Evolutionary conservation across 2,329 filamentous ascomycete species (phyloP).

Genomic region (Leptographium procerum): DNA sequence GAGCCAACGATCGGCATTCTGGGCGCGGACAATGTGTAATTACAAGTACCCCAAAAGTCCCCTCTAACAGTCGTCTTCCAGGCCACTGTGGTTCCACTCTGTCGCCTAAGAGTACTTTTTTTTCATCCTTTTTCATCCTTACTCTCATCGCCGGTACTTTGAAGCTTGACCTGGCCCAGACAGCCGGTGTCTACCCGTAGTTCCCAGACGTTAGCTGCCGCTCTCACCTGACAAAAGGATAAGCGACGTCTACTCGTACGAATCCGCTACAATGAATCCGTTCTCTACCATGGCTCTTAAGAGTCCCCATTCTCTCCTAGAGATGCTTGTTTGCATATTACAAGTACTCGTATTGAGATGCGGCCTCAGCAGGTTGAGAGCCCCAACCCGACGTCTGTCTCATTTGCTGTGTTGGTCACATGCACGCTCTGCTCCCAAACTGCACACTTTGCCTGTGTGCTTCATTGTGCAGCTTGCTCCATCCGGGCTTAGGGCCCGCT

Average conservation of each 20-base stretch:
- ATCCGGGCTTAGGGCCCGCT: not conserved
- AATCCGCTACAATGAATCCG: not conserved
- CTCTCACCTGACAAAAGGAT: not conserved
- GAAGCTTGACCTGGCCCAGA: too few relatives aligned
- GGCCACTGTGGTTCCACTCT: not conserved
- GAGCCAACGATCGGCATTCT: not conserved
- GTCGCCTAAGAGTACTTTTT: not conserved
- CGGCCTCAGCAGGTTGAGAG: not conserved
- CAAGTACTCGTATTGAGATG: not conserved
- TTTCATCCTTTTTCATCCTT: not conserved
- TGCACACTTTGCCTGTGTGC: not conserved
- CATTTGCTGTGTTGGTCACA: not conserved
- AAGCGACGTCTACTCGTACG: not conserved
- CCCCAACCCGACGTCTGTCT: too few relatives aligned
- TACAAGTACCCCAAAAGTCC: not conserved
- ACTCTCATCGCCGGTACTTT: not conserved
- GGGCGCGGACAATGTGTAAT: not conserved
- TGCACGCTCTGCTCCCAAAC: not conserved
- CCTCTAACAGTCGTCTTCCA: not conserved
- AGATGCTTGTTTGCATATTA: too few relatives aligned
- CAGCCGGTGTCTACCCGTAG: not conserved
- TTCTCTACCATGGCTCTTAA: not conserved
- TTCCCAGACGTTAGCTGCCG: not conserved
- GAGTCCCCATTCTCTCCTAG: too few relatives aligned
- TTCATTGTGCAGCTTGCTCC: not conserved